A percentile compares a stretch with the other conserved stretches of the same genome.
These are phyloP conservation scores for Venturia carpophila DNA, from an alignment of 2,329 filamentous ascomycete species.

Conservation along the genomic window DNA sequence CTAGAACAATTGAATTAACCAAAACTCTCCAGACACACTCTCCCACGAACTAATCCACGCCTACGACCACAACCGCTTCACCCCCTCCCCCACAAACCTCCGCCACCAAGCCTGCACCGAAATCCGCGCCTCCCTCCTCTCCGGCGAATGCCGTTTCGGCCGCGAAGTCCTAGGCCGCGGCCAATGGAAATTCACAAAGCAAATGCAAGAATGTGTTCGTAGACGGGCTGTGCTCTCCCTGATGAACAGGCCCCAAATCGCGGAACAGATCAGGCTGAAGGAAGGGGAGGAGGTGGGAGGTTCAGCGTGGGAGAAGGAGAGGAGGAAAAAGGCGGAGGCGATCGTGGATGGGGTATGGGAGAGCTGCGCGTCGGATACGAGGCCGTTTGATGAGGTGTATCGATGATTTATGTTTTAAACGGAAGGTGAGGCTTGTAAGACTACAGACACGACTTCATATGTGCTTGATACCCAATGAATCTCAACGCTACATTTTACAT, in stretches of 20 bases:
- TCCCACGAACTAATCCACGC: slow-evolving; percentile 98
- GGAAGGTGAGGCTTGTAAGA: background rate
- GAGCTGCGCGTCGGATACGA: slow-evolving; percentile 87
- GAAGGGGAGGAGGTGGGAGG: slow-evolving; percentile 1
- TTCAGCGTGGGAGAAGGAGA: slow-evolving; percentile 34
- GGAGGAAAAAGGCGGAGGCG: slow-evolving; percentile 76
- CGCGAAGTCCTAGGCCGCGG: slow-evolving; percentile 77
- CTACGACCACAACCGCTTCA: slow-evolving; percentile 87
- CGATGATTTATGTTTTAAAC: slow-evolving; percentile 41
- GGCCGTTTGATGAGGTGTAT: slow-evolving; percentile 96
- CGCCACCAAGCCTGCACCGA: slow-evolving; percentile 91
- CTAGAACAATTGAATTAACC: too few species aligned
- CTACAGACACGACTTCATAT: background rate
- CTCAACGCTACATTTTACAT: background rate
- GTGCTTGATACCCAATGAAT: background rate
- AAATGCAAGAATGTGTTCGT: slow-evolving; percentile 83
- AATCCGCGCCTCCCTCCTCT: slow-evolving; percentile 89
- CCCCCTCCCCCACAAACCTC: slow-evolving; percentile 75
- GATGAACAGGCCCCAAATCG: slow-evolving; percentile 60
- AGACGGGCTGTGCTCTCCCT: slow-evolving; percentile 58
- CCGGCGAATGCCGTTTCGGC: slow-evolving; percentile 86
- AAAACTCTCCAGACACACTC: slow-evolving; percentile 57
- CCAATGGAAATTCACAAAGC: slow-evolving; percentile 70
- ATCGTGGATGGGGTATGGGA: slow-evolving; percentile 98
- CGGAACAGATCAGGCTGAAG: slow-evolving; percentile 58